Evolutionary conservation across 805 yeast species (phyloP), one percentile per base, ranked within the genome.

Genomic region (Candida nemodendra): DNA sequence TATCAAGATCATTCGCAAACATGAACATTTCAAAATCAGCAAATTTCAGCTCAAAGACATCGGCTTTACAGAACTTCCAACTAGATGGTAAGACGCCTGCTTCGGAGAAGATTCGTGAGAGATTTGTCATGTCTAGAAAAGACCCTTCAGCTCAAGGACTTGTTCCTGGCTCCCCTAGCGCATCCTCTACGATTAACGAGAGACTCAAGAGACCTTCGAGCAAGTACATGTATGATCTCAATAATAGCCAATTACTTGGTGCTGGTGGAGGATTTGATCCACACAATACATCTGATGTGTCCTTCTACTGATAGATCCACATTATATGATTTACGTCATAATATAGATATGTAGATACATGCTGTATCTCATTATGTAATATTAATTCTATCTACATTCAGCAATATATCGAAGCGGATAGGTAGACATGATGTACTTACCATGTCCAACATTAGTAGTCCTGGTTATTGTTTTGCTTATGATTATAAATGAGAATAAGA

Each of bases 1-100:
- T 55, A 9, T 52, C 53, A 13, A 41, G 57, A 23, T 53, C 58
- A 16, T 55, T 55, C 45, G 60, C 60, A n/a, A 51, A 46, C 34
- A 46, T 55, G 57, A 54, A 53, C 34, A 34, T 55, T 14, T 46
- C 54, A 3, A 41, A 32, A 13, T 19, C 46, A 9, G 30, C 26
- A 19, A 14, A 34, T 19, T 3, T 11, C 8, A 5, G 16, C 14
- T 16, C 17, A 7, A 34, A 23, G 11, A 30, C 36, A n/a, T 34
- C 32, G 24, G 32, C 26, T 28, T 28, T 34, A 15, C 12, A 27
- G 16, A 11, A 12, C 15, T 9, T 18, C 17, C 13, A 12, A 9
- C 22, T 11, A 5, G 16, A 18, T 14, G 15, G 18, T 15, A 31
- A 29, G 16, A 18, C 17, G 19, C 30, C 17, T 15, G 21, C 34